These are phyloP conservation scores for Ceratocystis papillata DNA, from an alignment of 2,329 filamentous ascomycete species.

Conservation along the genomic window DNA sequence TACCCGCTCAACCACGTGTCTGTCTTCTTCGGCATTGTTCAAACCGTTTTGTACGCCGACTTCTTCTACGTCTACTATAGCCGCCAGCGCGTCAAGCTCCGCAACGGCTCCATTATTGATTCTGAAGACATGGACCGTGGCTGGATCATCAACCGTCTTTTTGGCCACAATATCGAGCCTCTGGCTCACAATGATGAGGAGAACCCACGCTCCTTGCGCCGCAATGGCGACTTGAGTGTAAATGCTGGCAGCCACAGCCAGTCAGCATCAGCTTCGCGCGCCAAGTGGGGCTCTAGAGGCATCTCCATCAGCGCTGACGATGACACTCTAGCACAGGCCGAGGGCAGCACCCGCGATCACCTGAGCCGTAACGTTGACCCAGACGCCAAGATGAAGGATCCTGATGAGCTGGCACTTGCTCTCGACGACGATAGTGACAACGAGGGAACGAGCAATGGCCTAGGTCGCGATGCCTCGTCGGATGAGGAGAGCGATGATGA, in stretches of 20 bases:
- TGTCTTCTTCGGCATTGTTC: slow-evolving; percentile 75
- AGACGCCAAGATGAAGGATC: slow-evolving; percentile 56
- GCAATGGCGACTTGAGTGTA: slow-evolving; percentile 26
- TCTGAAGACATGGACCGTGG: slow-evolving; percentile 76
- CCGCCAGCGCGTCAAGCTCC: slow-evolving; percentile 84
- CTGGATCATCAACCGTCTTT: slow-evolving; percentile 70
- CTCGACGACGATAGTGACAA: slow-evolving; percentile 39
- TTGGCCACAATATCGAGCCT: slow-evolving; percentile 48
- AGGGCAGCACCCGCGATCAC: slow-evolving; percentile 36
- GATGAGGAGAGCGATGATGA: slow-evolving; percentile 24
- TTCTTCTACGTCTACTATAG: slow-evolving; percentile 97
- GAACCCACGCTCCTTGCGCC: slow-evolving; percentile 35
- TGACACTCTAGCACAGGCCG: slow-evolving; percentile 42
- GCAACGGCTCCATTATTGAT: slow-evolving; percentile 78
- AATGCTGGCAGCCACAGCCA: slow-evolving; percentile 11
- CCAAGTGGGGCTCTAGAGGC: slow-evolving; percentile 53
- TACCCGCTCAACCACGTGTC: slow-evolving; percentile 57
- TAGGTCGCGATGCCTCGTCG: slow-evolving; percentile 13
- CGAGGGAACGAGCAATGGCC: neutral
- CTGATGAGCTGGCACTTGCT: slow-evolving; percentile 51
- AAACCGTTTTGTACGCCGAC: slow-evolving; percentile 82
- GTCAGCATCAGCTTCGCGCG: slow-evolving; percentile 29
- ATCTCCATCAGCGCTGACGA: slow-evolving; percentile 59
- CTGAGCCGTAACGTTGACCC: slow-evolving; percentile 43
- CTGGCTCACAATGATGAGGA: slow-evolving; percentile 48